Evolutionary conservation across 768 basidiomycete genomes (phyloP).

Genomic region (Suillus bovinus): DNA sequence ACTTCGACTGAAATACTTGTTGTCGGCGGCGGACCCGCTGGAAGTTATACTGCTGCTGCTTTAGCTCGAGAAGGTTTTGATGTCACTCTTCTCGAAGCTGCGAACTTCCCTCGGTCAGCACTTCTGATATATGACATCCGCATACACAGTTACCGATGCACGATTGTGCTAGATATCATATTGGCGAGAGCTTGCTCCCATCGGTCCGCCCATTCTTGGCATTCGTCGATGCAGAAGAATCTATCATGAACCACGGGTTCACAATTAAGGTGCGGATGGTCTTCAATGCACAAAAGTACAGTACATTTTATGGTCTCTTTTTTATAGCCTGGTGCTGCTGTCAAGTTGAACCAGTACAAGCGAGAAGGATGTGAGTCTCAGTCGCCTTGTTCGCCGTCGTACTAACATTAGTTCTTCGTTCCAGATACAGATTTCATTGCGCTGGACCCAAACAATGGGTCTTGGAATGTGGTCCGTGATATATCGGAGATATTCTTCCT

Average conservation of each 20-base stretch:
- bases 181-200: constrained; percentile 62
- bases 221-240: constrained; percentile 58
- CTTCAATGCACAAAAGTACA: background rate
- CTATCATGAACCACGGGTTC: constrained; percentile 51
- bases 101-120: constrained; percentile 50
- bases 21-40: constrained; percentile 51
- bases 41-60: constrained; percentile 55
- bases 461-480: constrained; percentile 60
- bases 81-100: constrained; percentile 53
- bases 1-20: constrained; percentile 18
- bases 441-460: constrained; percentile 51
- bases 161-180: constrained; percentile 44
- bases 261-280: constrained; percentile 40
- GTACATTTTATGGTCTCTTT: background rate
- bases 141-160: background rate
- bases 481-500: background rate
- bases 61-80: constrained; percentile 29
- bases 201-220: constrained; percentile 58
- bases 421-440: constrained; percentile 63
- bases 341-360: constrained; percentile 65
- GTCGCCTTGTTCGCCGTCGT: background rate
- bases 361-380: constrained; percentile 56
- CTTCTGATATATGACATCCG: constrained; percentile 45
- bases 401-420: background rate
- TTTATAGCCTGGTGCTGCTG: constrained; percentile 56